phyloP scores from a whole-genome alignment of 768 basidiomycete genomes.

The Calvatia gigantea region DNA sequence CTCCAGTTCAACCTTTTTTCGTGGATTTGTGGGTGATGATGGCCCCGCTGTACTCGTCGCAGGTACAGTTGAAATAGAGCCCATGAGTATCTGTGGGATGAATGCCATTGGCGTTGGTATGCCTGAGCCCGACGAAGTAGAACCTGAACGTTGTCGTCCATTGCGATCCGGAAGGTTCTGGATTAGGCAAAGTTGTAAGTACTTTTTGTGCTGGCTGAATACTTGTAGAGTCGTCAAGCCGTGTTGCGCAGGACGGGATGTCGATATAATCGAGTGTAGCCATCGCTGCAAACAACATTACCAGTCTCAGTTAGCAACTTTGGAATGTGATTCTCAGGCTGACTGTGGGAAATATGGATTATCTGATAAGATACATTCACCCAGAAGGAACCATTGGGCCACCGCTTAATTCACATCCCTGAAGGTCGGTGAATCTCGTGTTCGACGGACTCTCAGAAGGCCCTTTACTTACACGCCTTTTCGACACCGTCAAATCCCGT shows the following conservation, averaged over 20 bases:
- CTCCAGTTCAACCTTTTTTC: slow-evolving; percentile 21
- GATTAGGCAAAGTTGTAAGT: slow-evolving; percentile 39
- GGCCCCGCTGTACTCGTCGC: slow-evolving; percentile 6
- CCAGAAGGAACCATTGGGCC: too few relatives aligned
- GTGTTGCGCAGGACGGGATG: slow-evolving; percentile 38
- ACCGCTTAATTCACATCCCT: too few relatives aligned
- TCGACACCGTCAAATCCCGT: too few relatives aligned
- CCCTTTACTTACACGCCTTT: too few relatives aligned
- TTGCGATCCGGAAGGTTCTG: slow-evolving; percentile 30
- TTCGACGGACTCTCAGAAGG: too few relatives aligned
- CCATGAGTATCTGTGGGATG: slow-evolving; percentile 35
- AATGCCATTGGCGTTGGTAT: slow-evolving; percentile 28
- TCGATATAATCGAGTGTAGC: slow-evolving; percentile 48
- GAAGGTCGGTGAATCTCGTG: too few relatives aligned
- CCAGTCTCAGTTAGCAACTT: too few relatives aligned
- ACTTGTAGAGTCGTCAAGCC: slow-evolving; percentile 24
- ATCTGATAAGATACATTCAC: too few relatives aligned
- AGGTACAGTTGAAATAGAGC: slow-evolving; percentile 24
- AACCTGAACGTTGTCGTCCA: slow-evolving; percentile 14
- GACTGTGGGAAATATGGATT: too few relatives aligned
- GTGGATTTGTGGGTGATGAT: slow-evolving; percentile 19
- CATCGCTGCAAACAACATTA: slow-evolving; percentile 32
- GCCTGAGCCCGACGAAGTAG: slow-evolving; percentile 18
- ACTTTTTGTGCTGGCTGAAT: slow-evolving; percentile 40
- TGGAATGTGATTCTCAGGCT: too few relatives aligned